These are phyloP conservation scores for Ichthyophonus hoferi DNA, from an alignment of 208 protist genomes.

Conservation along the genomic window DNA sequence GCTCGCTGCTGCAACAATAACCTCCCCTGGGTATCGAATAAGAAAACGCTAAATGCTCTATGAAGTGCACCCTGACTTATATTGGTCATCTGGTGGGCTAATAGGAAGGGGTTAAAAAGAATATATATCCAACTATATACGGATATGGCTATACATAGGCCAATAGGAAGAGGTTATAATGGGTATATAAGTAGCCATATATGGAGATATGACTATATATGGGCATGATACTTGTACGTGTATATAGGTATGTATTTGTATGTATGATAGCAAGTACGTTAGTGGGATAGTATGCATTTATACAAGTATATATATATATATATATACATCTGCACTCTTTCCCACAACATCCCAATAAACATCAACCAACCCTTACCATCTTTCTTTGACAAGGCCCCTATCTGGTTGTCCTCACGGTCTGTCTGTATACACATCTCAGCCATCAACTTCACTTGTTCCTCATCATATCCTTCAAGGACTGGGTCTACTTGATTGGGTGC, in stretches of 20 bases:
- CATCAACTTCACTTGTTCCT: conserved; percentile 58
- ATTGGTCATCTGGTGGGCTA: conserved; percentile 57
- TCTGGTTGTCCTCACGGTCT: conserved; percentile 58
- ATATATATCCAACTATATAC: background rate
- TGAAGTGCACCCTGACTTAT: conserved; percentile 63
- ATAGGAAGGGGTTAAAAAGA: background rate
- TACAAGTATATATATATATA: background rate
- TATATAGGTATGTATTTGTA: background rate
- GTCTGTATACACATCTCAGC: conserved; percentile 63
- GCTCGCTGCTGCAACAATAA: conserved; percentile 72
- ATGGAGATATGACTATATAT: background rate
- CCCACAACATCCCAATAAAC: too few relatives aligned
- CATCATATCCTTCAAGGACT: conserved; percentile 30
- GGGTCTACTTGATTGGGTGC: too few relatives aligned
- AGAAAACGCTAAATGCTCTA: conserved; percentile 65
- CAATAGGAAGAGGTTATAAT: background rate
- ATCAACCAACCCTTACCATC: conserved; percentile 56
- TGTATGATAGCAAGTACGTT: background rate
- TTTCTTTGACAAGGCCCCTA: conserved; percentile 58
- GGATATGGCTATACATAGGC: background rate
- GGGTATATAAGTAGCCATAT: background rate
- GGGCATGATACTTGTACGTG: too few relatives aligned
- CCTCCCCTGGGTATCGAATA: conserved; percentile 63
- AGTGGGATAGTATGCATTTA: background rate
- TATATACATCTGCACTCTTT: background rate